Evolutionary conservation across 768 basidiomycete genomes (phyloP), one percentile per base, ranked within the genome.

Genomic region (Cantharellus anzutake): DNA sequence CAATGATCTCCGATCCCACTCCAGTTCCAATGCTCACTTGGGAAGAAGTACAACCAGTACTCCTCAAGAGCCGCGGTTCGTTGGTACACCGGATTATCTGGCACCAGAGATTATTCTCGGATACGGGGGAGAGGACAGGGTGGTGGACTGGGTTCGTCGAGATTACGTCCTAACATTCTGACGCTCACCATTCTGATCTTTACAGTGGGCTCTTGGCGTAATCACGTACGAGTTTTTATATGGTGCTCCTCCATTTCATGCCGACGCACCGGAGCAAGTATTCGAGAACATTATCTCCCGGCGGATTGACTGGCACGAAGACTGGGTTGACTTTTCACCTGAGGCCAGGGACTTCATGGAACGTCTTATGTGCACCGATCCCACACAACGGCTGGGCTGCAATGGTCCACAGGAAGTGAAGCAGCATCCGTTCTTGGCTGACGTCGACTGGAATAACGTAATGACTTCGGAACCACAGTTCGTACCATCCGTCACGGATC

Each of bases 171-270:
- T 63, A 44, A 56, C 37, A 39, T 41, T 57, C 14, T 63, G 60
- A 58, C 59, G 56, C 56, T 57, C 40, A 41, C 7, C 38, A 41
- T 57, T 14, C 1, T 57, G 39, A 42, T 14, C 35, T 7, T 57
- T 55, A 57, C 69, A 96, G 96, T 99, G 96, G 96, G 94, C 96
- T 5, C 78, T 99, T 38, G 96, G 96, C 61, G 91, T 97, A 50
- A 93, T 99, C 68, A 88, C 90, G 39, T 98, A 99, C 69, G 96
- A 99, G 73, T 97, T 99, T 71, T 72, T 98, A 41, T 98, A 92
- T 64, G 93, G 96, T 2, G 80, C 92, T 41, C 96, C 96, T 37
- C 96, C 96, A 2, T 99, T 99, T 78, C 91, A 98, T 67, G 94
- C 89, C 55, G 92, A 97, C 62, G 87, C 88, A 4, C 94, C 96